phyloP scores from a whole-genome alignment of 2,329 filamentous ascomycete genomes.

The Colletotrichum navitas region DNA sequence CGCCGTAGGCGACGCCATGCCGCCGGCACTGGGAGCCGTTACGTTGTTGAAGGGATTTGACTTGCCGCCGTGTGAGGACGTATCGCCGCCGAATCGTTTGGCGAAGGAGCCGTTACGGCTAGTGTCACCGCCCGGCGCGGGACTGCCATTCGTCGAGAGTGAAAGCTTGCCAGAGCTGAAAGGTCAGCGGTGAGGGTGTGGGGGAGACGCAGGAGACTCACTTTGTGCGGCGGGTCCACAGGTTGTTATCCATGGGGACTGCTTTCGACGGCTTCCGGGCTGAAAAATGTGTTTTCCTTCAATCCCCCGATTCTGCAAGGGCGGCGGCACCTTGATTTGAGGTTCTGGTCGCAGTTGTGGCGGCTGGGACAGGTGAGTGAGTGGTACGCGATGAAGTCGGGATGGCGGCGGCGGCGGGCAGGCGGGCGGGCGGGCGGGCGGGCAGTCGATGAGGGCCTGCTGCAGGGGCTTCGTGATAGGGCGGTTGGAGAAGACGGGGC shows the following conservation, averaged over 20 bases:
- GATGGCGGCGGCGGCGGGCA: constrained; percentile 30
- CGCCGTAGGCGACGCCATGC: constrained; percentile 80
- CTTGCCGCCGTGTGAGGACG: constrained; percentile 80
- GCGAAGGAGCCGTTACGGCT: constrained; percentile 73
- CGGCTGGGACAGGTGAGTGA: constrained; percentile 37
- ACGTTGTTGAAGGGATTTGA: constrained; percentile 84
- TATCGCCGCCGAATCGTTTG: constrained; percentile 81
- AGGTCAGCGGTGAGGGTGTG: constrained; percentile 23
- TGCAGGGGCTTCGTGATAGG: constrained; percentile 35
- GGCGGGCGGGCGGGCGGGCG: constrained; percentile 19
- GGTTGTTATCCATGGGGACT: constrained; percentile 71
- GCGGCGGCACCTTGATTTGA: constrained; percentile 39
- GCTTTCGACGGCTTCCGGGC: constrained; percentile 44
- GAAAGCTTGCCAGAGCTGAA: constrained; percentile 89
- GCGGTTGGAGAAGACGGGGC: constrained; percentile 29
- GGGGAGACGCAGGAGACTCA: constrained; percentile 58
- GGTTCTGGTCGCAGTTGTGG: constrained; percentile 38
- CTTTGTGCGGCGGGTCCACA: constrained; percentile 89
- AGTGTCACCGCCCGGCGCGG: constrained; percentile 66
- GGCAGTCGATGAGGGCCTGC: constrained; percentile 34
- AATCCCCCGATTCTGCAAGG: constrained; percentile 38
- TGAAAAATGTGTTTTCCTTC: constrained; percentile 27
- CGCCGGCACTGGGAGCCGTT: constrained; percentile 76
- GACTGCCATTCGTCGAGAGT: constrained; percentile 76
- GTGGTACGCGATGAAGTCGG: constrained; percentile 37